These are phyloP conservation scores for Fusarium albidum DNA, from an alignment of 2,329 filamentous ascomycete genomes.

Conservation along the genomic window DNA sequence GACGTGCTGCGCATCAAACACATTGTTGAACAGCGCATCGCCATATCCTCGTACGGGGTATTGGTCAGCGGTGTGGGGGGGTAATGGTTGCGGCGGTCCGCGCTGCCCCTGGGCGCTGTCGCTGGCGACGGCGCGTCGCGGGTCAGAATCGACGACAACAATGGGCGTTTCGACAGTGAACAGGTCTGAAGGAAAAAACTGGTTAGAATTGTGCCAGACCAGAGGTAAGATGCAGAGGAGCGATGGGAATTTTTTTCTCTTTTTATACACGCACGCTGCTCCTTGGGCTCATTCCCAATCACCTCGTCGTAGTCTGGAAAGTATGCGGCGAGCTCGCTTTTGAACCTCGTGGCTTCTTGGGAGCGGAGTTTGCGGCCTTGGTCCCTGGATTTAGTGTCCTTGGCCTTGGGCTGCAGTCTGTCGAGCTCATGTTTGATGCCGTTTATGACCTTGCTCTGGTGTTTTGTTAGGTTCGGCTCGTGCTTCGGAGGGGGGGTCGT, in stretches of 20 bases:
- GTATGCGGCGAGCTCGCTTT: slow-evolving; percentile 90
- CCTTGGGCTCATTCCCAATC: slow-evolving; percentile 83
- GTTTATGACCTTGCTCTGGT: slow-evolving; percentile 67
- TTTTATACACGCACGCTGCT: slow-evolving; percentile 69
- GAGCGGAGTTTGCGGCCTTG: slow-evolving; percentile 84
- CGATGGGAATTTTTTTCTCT: slow-evolving; percentile 32
- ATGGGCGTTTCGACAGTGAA: slow-evolving; percentile 78
- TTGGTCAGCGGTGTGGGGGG: slow-evolving; percentile 37
- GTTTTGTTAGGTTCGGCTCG: slow-evolving; percentile 52
- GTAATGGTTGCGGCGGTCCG: slow-evolving; percentile 40
- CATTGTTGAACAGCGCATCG: slow-evolving; percentile 63
- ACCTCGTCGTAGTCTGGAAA: slow-evolving; percentile 96
- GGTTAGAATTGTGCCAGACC: slow-evolving; percentile 18
- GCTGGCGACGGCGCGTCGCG: slow-evolving; percentile 40
- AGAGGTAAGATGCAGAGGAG: slow-evolving; percentile 4
- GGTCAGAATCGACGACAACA: slow-evolving; percentile 68
- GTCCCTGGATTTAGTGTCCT: slow-evolving; percentile 57
- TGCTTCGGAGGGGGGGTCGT: slow-evolving; percentile 32
- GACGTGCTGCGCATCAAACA: slow-evolving; percentile 64
- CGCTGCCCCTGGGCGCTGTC: slow-evolving; percentile 38
- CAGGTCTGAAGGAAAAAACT: slow-evolving; percentile 65
- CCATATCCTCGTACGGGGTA: slow-evolving; percentile 61
- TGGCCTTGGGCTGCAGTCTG: slow-evolving; percentile 58
- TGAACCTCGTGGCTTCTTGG: slow-evolving; percentile 84
- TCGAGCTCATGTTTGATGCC: slow-evolving; percentile 69